Evolutionary conservation across 1,284 basidiomycete species (phyloP).

Genomic region (Rhizopogon hawkerae): DNA sequence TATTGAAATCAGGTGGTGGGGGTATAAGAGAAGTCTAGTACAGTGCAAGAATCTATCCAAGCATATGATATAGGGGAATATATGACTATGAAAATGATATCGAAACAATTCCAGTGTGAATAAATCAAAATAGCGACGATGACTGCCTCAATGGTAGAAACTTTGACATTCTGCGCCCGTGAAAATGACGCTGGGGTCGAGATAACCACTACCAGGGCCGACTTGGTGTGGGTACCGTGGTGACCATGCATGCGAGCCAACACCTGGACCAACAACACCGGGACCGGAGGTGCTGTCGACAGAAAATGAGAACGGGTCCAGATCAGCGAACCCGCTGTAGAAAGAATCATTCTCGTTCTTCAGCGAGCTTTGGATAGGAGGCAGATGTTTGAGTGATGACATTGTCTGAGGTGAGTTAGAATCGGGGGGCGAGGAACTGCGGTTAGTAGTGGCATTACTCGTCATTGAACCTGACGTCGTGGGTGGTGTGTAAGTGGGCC

Average conservation of each 20-base stretch:
- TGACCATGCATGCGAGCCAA: conserved; percentile 18
- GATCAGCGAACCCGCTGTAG: conserved; percentile 19
- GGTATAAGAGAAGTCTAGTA: not conserved
- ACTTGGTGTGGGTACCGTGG: conserved; percentile 13
- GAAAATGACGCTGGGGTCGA: conserved; percentile 24
- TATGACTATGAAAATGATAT: not conserved
- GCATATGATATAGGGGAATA: not conserved
- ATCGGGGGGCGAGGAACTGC: conserved; percentile 19
- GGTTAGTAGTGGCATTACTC: conserved; percentile 15
- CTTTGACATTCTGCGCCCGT: conserved; percentile 15
- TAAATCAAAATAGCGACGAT: not conserved
- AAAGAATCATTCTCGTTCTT: conserved; percentile 17
- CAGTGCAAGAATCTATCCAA: conserved; percentile 1
- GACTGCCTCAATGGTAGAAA: conserved; percentile 9
- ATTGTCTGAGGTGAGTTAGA: conserved; percentile 13
- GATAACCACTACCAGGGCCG: conserved; percentile 10
- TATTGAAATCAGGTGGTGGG: not conserved
- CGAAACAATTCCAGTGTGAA: not conserved
- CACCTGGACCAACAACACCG: conserved; percentile 11
- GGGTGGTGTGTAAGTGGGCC: conserved; percentile 53
- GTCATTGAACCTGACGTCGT: conserved; percentile 41
- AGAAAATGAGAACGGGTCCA: conserved; percentile 22
- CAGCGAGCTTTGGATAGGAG: conserved; percentile 3
- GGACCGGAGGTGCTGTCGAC: conserved; percentile 13
- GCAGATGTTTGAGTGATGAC: conserved; percentile 5